Percentiles rank a stretch among this genome's conserved stretches.
Conservation (phyloP, 805 yeast species). For the Candida ovalis region DNA sequence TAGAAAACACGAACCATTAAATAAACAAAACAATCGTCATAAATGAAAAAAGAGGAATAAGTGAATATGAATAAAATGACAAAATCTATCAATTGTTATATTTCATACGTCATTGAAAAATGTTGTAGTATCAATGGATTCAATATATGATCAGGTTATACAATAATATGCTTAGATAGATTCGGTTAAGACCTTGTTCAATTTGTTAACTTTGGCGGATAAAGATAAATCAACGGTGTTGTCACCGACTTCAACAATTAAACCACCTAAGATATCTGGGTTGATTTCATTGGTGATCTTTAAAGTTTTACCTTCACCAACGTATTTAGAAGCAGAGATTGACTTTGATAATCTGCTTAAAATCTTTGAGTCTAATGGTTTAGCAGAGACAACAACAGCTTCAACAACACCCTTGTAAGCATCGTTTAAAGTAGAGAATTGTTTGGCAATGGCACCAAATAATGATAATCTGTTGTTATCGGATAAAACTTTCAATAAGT, state of each 20-base stretch:
- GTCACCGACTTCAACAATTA: conserved; percentile 94
- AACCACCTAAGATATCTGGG: conserved; percentile 93
- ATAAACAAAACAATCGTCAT: not conserved
- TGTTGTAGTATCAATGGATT: not conserved
- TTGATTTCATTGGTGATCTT: conserved; percentile 78
- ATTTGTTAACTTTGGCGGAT: conserved; percentile 76
- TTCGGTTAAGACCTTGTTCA: conserved; percentile 85
- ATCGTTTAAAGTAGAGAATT: conserved; percentile 75
- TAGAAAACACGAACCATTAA: not conserved
- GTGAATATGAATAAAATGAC: not conserved
- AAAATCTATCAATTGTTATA: not conserved
- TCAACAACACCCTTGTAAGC: conserved; percentile 91
- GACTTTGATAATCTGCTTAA: conserved; percentile 76
- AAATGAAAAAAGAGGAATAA: not conserved
- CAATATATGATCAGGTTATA: not conserved
- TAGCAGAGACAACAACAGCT: conserved; percentile 87
- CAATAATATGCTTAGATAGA: conserved; percentile 51
- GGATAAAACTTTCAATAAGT: conserved; percentile 80
- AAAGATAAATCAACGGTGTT: conserved; percentile 93
- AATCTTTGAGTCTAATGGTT: conserved; percentile 76
- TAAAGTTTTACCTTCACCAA: conserved; percentile 83
- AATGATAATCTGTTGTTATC: conserved; percentile 90
- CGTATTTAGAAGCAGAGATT: conserved; percentile 71
- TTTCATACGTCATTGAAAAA: not conserved
- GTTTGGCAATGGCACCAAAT: conserved; percentile 59